phyloP scores from a whole-genome alignment of 2,329 filamentous ascomycete genomes.

The Pseudogymnoascus sp. region DNA sequence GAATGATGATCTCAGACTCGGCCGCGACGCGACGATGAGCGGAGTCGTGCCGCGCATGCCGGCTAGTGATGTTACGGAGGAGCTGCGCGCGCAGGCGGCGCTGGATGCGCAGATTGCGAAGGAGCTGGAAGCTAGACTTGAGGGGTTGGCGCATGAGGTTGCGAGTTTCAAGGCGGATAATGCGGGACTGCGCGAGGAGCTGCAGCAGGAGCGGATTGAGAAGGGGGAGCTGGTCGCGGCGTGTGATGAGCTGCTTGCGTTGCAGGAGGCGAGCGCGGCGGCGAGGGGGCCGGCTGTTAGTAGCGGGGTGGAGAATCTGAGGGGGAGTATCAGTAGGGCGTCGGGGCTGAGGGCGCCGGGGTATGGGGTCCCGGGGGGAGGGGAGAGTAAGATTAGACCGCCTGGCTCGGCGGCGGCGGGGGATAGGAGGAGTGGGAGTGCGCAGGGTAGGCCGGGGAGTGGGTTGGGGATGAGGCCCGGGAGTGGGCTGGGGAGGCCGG shows the following conservation, averaged over 20 bases:
- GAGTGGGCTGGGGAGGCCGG: conserved; percentile 28
- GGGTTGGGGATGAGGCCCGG: conserved; percentile 16
- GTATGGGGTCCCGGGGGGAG: conserved; percentile 26
- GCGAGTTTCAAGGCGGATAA: conserved; percentile 63
- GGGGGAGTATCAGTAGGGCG: conserved; percentile 46
- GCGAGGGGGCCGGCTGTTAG: conserved; percentile 22
- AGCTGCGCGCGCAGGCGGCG: conserved; percentile 49
- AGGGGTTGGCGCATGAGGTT: conserved; percentile 67
- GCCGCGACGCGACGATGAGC: conserved; percentile 47
- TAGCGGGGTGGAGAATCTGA: conserved; percentile 39
- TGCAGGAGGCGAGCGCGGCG: conserved; percentile 43
- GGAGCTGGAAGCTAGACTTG: conserved; percentile 64
- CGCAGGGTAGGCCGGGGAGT: conserved; percentile 12
- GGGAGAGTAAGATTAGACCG: conserved; percentile 39
- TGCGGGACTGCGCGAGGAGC: conserved; percentile 51
- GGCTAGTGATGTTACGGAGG: conserved; percentile 27
- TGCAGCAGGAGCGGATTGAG: conserved; percentile 70
- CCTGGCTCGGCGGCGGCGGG: conserved; percentile 21
- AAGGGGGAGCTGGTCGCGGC: conserved; percentile 76
- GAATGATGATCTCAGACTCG: conserved; percentile 62
- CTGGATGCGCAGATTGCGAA: conserved; percentile 59
- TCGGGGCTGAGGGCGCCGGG: conserved; percentile 54
- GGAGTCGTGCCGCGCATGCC: conserved; percentile 9
- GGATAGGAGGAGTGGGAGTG: conserved; percentile 32
- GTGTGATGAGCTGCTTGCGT: conserved; percentile 75